Evolutionary conservation across 805 yeast genomes (phyloP), one percentile per base, ranked within the genome.

Genomic region (Candida succiphila): DNA sequence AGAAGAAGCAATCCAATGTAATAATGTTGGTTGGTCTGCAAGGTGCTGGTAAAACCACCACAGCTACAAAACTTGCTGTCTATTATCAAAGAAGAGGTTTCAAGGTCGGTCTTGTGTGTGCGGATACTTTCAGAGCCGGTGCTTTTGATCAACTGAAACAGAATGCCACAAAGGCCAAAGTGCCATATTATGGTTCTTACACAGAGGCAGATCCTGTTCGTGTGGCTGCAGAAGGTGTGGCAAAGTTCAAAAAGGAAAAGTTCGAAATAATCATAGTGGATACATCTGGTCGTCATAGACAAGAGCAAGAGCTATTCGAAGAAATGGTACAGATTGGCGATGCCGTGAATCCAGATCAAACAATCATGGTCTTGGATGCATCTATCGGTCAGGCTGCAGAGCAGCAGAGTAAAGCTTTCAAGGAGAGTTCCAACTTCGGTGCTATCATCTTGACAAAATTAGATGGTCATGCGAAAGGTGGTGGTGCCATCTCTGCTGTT

Each of bases 381-480:
- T 78, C 96, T 2, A 89, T 89, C 43, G 98, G 98, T 53, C 98
- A 89, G 61, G 96, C 97, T 10, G 98, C 98, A 2, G 96, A 89
- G 63, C 71, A 81, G 7, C 98, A 89, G 60, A 85, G 95, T 4
- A 72, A 71, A 49, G 98, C 98, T 1, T 89, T 89, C 63, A 92
- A 89, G 58, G 95, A 88, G 33, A 75, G 88, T 22, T 68, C 96
- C 4, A 78, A 89, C 52, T 92, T 92, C 51, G 98, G 98, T 48
- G 87, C 96, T 18, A 89, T 89, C 42, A 81, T 89, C 38, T 69
- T 89, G 52, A 89, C 98, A 17, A 89, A 89, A 57, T 78, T 89
- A 94, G 98, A 89, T 60, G 97, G 97, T 33, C 96, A 92, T 51
- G 98, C 97, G 25, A 89, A 83, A 61, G 98, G 98, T 56, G 98